A percentile compares a stretch with the other conserved stretches of the same genome.
These are phyloP conservation scores for Tetrapisispora taiwanensis DNA, from an alignment of 805 yeast genomes.

Conservation along the genomic window DNA sequence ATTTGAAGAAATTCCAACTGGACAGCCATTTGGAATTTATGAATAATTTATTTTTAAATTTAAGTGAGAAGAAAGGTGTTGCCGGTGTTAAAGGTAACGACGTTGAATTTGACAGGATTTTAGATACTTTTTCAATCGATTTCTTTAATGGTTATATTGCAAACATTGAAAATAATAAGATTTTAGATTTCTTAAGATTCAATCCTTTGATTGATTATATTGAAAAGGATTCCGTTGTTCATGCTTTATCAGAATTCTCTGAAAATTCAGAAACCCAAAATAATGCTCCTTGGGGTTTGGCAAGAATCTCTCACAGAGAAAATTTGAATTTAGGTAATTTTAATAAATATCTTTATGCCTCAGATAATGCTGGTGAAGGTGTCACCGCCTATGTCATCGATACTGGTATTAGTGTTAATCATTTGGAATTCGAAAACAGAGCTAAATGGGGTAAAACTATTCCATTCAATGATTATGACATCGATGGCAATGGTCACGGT, in stretches of 20 bases:
- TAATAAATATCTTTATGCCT: conserved; percentile 57
- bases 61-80: neutral
- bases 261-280: conserved; percentile 63
- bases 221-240: conserved; percentile 66
- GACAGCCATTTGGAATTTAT: conserved; percentile 63
- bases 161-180: conserved; percentile 54
- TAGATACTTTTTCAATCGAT: conserved; percentile 53
- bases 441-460: conserved; percentile 80
- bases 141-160: conserved; percentile 74
- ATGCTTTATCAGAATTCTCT: conserved; percentile 44
- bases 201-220: conserved; percentile 57
- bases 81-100: too few relatives aligned
- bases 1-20: conserved; percentile 41
- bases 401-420: conserved; percentile 73
- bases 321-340: conserved; percentile 57
- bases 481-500: conserved; percentile 90
- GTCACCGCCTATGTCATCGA: conserved; percentile 83
- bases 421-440: conserved; percentile 73
- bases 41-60: conserved; percentile 39
- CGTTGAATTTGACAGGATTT: conserved; percentile 41
- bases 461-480: conserved; percentile 58
- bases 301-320: conserved; percentile 78
- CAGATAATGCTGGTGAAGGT: conserved; percentile 67
- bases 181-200: conserved; percentile 62
- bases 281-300: conserved; percentile 92